A percentile compares a stretch with the other conserved stretches of the same genome.
These are phyloP conservation scores for Geotrichum cucujoidarum DNA, from an alignment of 1,139 yeast genomes.

Conservation along the genomic window DNA sequence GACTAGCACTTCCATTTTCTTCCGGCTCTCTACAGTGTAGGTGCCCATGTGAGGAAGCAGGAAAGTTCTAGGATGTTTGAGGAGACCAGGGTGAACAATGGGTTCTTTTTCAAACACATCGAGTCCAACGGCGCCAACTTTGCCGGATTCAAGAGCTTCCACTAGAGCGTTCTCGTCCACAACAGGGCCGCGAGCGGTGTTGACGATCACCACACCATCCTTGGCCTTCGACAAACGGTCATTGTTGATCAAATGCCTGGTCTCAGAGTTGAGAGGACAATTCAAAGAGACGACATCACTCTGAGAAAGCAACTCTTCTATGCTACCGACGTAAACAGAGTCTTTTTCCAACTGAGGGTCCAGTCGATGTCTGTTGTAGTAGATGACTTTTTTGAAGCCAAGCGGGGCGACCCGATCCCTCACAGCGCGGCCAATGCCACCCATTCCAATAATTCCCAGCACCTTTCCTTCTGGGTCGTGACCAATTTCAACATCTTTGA, in stretches of 20 bases:
- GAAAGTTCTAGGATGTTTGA: conserved; percentile 43
- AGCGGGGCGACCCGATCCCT: conserved; percentile 60
- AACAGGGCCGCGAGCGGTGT: conserved; percentile 64
- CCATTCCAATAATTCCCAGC: conserved; percentile 74
- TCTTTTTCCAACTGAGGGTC: conserved; percentile 49
- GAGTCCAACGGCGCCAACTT: conserved; percentile 68
- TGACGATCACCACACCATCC: conserved; percentile 61
- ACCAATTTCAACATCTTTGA: conserved; percentile 34
- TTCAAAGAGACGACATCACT: conserved; percentile 60
- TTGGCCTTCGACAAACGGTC: conserved; percentile 56
- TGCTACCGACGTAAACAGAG: conserved; percentile 47
- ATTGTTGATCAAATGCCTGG: conserved; percentile 53
- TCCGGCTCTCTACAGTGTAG: conserved; percentile 50
- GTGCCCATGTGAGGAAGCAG: conserved; percentile 69
- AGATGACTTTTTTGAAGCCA: conserved; percentile 56
- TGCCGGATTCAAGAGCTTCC: conserved; percentile 61
- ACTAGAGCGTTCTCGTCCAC: conserved; percentile 70
- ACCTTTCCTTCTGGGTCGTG: conserved; percentile 58
- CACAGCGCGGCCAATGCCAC: conserved; percentile 74
- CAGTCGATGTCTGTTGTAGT: conserved; percentile 58
- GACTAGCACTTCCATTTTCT: conserved; percentile 54
- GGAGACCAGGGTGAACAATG: conserved; percentile 35
- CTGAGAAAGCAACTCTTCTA: conserved; percentile 52
- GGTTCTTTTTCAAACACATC: conserved; percentile 89
- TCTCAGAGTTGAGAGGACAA: conserved; percentile 53